phyloP scores from a whole-genome alignment of 2,329 filamentous ascomycete species.

The Epichloe bromicola region DNA sequence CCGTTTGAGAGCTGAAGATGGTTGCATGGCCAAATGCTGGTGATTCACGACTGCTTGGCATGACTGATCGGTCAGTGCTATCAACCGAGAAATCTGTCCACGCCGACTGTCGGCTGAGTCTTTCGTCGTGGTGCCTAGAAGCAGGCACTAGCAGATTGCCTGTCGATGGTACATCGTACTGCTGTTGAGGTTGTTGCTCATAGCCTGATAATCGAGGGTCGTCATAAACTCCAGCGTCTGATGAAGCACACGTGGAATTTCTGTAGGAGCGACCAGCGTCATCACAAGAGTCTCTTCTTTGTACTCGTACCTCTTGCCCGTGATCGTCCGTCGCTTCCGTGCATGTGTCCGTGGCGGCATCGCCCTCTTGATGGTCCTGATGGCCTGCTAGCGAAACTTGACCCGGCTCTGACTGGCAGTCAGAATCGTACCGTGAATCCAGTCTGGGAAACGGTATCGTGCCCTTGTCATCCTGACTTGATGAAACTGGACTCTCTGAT shows the following conservation, averaged over 20 bases:
- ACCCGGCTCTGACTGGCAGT: constrained; percentile 25
- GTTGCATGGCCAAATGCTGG: constrained; percentile 19
- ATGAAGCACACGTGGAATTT: constrained; percentile 28
- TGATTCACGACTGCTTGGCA: constrained; percentile 16
- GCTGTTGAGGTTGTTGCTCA: constrained; percentile 12
- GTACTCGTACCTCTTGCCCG: constrained; percentile 14
- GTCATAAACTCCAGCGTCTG: constrained; percentile 18
- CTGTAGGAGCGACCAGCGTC: constrained; percentile 21
- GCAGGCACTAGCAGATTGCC: constrained; percentile 35
- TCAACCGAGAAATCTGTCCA: constrained; percentile 50
- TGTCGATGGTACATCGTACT: constrained; percentile 22
- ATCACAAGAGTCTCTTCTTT: constrained; percentile 15
- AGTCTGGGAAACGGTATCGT: constrained; percentile 22
- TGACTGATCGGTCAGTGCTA: constrained; percentile 29
- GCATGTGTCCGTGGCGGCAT: constrained; percentile 22
- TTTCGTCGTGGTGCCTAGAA: constrained; percentile 29
- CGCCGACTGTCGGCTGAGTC: constrained; percentile 41
- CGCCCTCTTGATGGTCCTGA: constrained; percentile 16
- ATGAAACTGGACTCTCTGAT: constrained; percentile 11
- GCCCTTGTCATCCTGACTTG: constrained; percentile 7
- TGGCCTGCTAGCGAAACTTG: constrained; percentile 12
- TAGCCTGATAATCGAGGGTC: constrained; percentile 15
- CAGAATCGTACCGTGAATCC: constrained; percentile 24
- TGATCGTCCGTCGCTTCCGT: constrained; percentile 23
- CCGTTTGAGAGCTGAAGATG: constrained; percentile 16